phyloP scores from a whole-genome alignment of 1,139 yeast genomes.

The Geotrichum europaeum region DNA sequence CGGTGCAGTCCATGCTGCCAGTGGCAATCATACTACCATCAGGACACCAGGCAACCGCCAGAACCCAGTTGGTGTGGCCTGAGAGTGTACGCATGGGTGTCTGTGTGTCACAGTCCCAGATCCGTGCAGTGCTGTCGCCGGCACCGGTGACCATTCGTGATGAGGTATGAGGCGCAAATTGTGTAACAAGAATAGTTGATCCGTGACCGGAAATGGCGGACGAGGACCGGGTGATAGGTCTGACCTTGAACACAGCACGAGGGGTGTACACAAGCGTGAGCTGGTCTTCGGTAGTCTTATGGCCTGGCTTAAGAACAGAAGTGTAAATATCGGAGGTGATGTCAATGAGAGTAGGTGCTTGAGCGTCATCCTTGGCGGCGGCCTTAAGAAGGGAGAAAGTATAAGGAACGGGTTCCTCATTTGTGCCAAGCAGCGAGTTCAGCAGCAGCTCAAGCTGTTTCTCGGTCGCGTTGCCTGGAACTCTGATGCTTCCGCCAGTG shows the following conservation, averaged over 20 bases:
- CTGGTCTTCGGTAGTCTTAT: conserved; percentile 88
- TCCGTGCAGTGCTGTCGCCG: conserved; percentile 94
- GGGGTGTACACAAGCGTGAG: conserved; percentile 90
- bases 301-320: conserved; percentile 78
- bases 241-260: conserved; percentile 88
- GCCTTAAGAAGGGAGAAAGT: conserved; percentile 61
- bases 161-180: conserved; percentile 87
- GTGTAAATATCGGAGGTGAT: conserved; percentile 69
- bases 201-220: conserved; percentile 96
- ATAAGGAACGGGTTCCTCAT: conserved; percentile 64
- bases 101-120: conserved; percentile 96
- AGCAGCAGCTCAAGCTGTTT: conserved; percentile 82
- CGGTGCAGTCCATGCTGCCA: conserved; percentile 90
- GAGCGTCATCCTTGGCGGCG: conserved; percentile 38
- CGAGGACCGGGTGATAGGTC: conserved; percentile 83
- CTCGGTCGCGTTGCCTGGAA: conserved; percentile 84
- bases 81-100: conserved; percentile 74
- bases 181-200: conserved; percentile 82
- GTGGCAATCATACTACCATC: conserved; percentile 89
- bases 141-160: conserved; percentile 91
- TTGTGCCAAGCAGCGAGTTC: conserved; percentile 45
- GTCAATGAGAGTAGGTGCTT: conserved; percentile 48
- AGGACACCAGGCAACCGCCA: conserved; percentile 91
- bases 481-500: conserved; percentile 79
- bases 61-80: conserved; percentile 93